These are phyloP conservation scores for Dillenia turbinata DNA, from an alignment of 164 flowering plant genomes.

Conservation along the genomic window DNA sequence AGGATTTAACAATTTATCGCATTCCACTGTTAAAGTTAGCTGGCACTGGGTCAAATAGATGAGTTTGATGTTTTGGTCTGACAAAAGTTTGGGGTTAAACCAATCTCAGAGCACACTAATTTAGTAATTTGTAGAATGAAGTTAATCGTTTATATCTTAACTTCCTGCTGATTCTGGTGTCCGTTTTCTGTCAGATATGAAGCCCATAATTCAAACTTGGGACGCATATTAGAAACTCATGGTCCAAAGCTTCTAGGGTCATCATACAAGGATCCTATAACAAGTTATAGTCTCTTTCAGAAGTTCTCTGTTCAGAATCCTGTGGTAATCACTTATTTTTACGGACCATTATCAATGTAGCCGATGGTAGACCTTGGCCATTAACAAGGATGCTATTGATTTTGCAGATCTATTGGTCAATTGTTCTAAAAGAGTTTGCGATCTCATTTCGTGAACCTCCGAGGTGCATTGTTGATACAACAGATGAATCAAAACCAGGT, in stretches of 20 bases:
- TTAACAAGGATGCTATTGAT: background rate
- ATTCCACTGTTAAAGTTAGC: too few species aligned
- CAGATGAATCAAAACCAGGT: constrained; percentile 59
- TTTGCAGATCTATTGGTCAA: constrained; percentile 70
- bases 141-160: background rate
- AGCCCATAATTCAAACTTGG: constrained; percentile 56
- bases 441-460: constrained; percentile 57
- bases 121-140: background rate
- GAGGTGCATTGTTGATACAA: constrained; percentile 54
- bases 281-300: constrained; percentile 68
- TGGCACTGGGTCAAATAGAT: too few species aligned
- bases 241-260: constrained; percentile 64
- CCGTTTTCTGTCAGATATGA: constrained; percentile 34
- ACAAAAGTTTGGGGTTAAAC: too few species aligned
- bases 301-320: constrained; percentile 70
- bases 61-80: too few species aligned
- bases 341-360: background rate
- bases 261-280: constrained; percentile 70
- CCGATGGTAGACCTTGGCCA: background rate
- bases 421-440: constrained; percentile 68
- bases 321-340: constrained; percentile 35
- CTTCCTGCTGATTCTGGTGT: background rate
- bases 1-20: too few species aligned
- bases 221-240: constrained; percentile 66
- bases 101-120: background rate